Conservation (phyloP, 352 stramenopile genomes). For the Phytopythium oedochilum region DNA sequence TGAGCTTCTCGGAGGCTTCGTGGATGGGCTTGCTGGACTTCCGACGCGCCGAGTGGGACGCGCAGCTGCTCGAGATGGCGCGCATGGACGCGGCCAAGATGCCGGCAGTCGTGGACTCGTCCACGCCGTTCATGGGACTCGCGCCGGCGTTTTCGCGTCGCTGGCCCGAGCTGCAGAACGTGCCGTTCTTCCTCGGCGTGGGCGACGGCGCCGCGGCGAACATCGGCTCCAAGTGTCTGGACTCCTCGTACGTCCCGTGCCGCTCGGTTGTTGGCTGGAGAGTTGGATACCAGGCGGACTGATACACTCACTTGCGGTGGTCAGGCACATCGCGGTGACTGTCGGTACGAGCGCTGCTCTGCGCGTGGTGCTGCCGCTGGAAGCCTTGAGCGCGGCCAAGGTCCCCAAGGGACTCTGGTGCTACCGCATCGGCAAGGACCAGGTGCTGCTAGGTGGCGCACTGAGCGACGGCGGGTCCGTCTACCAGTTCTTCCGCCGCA, state of each 20-base stretch:
- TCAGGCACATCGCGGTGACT: constrained; percentile 89
- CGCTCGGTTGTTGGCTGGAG: constrained; percentile 2
- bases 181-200: constrained; percentile 87
- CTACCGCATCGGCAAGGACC: constrained; percentile 86
- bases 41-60: constrained; percentile 77
- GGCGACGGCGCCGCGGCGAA: constrained; percentile 93
- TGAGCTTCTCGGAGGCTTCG: constrained; percentile 93
- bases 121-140: constrained; percentile 50
- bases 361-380: constrained; percentile 75
- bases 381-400: constrained; percentile 42
- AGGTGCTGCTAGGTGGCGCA: constrained; percentile 90
- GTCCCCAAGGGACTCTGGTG: constrained; percentile 92
- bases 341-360: constrained; percentile 93
- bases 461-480: constrained; percentile 97
- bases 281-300: no score
- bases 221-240: constrained; percentile 91
- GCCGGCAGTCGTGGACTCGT: constrained; percentile 65
- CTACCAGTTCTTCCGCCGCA: constrained; percentile 87
- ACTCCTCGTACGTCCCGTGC: constrained; percentile 47
- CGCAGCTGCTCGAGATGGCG: constrained; percentile 70
- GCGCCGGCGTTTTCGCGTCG: constrained; percentile 44
- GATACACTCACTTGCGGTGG: not conserved
- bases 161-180: constrained; percentile 66
- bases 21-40: constrained; percentile 95
- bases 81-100: constrained; percentile 68